Conservation (phyloP, 2,329 filamentous ascomycete species). For the Teratosphaeria epicoccoides region DNA sequence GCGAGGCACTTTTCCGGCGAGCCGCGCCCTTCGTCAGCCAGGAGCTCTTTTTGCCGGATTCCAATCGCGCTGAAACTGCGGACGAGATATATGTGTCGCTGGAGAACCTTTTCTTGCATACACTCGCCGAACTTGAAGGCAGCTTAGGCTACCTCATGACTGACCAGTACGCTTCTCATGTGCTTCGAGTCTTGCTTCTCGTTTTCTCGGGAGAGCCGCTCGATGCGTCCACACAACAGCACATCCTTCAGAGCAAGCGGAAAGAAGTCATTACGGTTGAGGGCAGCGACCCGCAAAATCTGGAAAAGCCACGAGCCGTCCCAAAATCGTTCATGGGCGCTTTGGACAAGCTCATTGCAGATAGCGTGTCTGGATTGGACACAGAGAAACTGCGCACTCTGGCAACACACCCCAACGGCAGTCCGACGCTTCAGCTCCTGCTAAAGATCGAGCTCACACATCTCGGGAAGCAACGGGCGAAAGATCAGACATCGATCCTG, state of each 20-base stretch:
- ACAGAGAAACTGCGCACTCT: slow-evolving; percentile 71
- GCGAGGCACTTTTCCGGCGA: slow-evolving; percentile 80
- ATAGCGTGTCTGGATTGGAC: slow-evolving; percentile 65
- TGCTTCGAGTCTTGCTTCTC: slow-evolving; percentile 72
- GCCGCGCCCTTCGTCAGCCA: slow-evolving; percentile 68
- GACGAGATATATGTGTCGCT: slow-evolving; percentile 52
- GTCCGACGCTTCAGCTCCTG: slow-evolving; percentile 83
- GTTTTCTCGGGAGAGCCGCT: slow-evolving; percentile 76
- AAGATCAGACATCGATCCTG: slow-evolving; percentile 58
- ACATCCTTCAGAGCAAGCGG: slow-evolving; percentile 78
- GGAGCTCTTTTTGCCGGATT: slow-evolving; percentile 46
- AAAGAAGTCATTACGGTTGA: slow-evolving; percentile 71
- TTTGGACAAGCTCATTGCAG: slow-evolving; percentile 69
- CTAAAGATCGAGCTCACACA: slow-evolving; percentile 74
- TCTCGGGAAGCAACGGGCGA: slow-evolving; percentile 56
- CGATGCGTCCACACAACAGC: slow-evolving; percentile 56
- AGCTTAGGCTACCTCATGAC: slow-evolving; percentile 76
- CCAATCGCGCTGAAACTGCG: slow-evolving; percentile 9
- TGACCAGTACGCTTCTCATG: slow-evolving; percentile 82
- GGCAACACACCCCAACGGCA: slow-evolving; percentile 80
- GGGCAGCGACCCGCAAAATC: slow-evolving; percentile 40
- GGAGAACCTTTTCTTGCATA: slow-evolving; percentile 74
- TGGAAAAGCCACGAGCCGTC: slow-evolving; percentile 38
- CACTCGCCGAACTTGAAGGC: slow-evolving; percentile 78
- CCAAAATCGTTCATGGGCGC: slow-evolving; percentile 69